These are phyloP conservation scores for Lachancea fermentati DNA, from an alignment of 805 yeast species.

Conservation along the genomic window DNA sequence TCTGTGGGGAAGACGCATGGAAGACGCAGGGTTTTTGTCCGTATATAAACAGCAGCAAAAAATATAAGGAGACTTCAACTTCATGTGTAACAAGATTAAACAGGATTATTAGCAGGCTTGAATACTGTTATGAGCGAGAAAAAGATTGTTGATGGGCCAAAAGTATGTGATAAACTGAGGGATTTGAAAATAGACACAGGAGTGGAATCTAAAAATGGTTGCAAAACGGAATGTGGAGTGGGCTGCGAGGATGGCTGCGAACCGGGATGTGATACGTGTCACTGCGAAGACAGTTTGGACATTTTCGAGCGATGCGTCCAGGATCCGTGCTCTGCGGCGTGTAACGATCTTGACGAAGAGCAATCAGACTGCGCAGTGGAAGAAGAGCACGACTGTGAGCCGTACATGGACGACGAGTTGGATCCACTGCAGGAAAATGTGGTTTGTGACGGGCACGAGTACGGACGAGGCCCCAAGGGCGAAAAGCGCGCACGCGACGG, in stretches of 20 bases:
- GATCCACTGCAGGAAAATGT: conserved; percentile 10
- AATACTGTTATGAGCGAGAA: background rate
- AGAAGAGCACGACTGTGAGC: conserved; percentile 13
- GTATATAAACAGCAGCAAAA: conserved; percentile 1
- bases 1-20: background rate
- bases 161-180: background rate
- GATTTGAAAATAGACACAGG: background rate
- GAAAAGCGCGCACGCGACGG: no score
- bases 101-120: no score
- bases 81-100: no score
- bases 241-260: background rate
- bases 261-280: background rate
- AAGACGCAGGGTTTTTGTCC: background rate
- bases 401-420: conserved; percentile 16
- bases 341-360: conserved; percentile 20
- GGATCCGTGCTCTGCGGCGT: conserved; percentile 24
- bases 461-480: background rate
- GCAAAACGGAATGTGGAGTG: background rate
- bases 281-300: conserved; percentile 10
- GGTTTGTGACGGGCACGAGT: conserved; percentile 2
- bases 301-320: conserved; percentile 28
- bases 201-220: no score
- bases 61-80: conserved; percentile 1
- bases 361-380: conserved; percentile 15
- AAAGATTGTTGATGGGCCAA: background rate